Evolutionary conservation across 495 filamentous ascomycete species (phyloP).

Genomic region (Xylaria telfairii): DNA sequence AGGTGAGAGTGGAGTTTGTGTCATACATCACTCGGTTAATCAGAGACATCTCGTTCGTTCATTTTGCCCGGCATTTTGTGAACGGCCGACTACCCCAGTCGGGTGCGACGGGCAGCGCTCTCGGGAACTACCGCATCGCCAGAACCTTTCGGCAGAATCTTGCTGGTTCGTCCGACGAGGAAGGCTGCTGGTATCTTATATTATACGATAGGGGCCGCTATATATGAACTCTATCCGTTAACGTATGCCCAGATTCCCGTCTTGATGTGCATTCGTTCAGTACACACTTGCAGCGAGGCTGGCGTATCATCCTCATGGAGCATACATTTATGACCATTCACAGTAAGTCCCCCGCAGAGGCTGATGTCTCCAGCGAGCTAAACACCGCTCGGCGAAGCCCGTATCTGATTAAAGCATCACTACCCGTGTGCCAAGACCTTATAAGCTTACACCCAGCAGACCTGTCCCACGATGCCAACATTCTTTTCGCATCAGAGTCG

Average conservation of each 20-base stretch:
- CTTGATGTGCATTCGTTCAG: constrained; percentile 33
- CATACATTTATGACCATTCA: constrained; percentile 95
- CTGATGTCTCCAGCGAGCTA: constrained; percentile 20
- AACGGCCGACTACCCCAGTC: constrained; percentile 38
- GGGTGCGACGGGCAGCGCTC: constrained; percentile 35
- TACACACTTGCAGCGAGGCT: constrained; percentile 34
- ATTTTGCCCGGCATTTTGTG: constrained; percentile 33
- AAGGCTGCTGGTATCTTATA: constrained; percentile 22
- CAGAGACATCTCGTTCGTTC: constrained; percentile 45
- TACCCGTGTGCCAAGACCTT: constrained; percentile 29
- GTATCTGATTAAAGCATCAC: constrained; percentile 16
- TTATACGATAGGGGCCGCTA: constrained; percentile 36
- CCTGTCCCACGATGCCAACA: constrained; percentile 74
- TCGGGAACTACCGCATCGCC: constrained; percentile 39
- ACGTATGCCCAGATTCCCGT: constrained; percentile 32
- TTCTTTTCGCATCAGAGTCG: constrained; percentile 84
- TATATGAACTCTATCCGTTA: constrained; percentile 36
- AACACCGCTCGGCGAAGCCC: constrained; percentile 18
- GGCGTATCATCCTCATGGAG: constrained; percentile 67
- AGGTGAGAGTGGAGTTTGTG: constrained; percentile 54
- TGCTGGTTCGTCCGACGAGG: constrained; percentile 6
- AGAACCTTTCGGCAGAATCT: constrained; percentile 37
- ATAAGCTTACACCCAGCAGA: constrained; percentile 54
- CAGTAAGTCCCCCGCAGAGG: constrained; percentile 60
- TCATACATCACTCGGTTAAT: constrained; percentile 48